These are phyloP conservation scores for Exserohilum rostratum DNA, from an alignment of 2,329 filamentous ascomycete species.

Conservation along the genomic window DNA sequence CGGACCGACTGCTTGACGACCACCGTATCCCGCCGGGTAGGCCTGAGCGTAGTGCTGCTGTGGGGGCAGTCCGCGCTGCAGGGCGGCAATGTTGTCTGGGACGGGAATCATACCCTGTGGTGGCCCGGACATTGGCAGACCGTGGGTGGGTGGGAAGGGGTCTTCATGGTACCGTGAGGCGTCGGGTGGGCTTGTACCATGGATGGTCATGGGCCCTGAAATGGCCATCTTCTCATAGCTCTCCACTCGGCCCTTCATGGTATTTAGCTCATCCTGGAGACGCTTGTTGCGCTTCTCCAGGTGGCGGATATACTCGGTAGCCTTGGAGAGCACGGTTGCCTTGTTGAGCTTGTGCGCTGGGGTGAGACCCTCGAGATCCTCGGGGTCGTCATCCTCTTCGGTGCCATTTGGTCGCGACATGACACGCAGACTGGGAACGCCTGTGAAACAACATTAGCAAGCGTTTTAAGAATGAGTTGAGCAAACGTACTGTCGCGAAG, in stretches of 20 bases:
- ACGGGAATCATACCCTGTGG: slow-evolving; percentile 52
- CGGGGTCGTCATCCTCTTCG: slow-evolving; percentile 79
- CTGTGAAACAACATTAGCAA: slow-evolving; percentile 1
- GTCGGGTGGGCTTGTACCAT: slow-evolving; percentile 42
- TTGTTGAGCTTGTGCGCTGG: slow-evolving; percentile 96
- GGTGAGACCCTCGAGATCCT: slow-evolving; percentile 71
- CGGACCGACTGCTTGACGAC: slow-evolving; percentile 32
- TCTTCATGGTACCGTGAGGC: slow-evolving; percentile 47
- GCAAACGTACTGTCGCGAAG: slow-evolving; percentile 71
- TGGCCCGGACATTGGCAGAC: slow-evolving; percentile 36
- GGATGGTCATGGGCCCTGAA: slow-evolving; percentile 50
- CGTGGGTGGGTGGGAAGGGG: slow-evolving; percentile 38
- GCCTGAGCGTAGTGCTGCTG: slow-evolving; percentile 48
- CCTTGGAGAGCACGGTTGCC: slow-evolving; percentile 93
- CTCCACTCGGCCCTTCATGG: slow-evolving; percentile 75
- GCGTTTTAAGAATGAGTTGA: background rate
- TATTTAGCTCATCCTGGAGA: slow-evolving; percentile 78
- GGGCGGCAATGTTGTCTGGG: slow-evolving; percentile 50
- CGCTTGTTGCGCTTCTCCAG: slow-evolving; percentile 88
- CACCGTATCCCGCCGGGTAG: slow-evolving; percentile 41
- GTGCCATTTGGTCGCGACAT: slow-evolving; percentile 67
- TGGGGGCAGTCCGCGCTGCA: slow-evolving; percentile 46
- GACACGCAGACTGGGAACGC: slow-evolving; percentile 83
- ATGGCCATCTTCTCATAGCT: slow-evolving; percentile 74
- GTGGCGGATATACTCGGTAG: slow-evolving; percentile 94